phyloP scores from a whole-genome alignment of 306 rosid genomes.

The Inga laurina region DNA sequence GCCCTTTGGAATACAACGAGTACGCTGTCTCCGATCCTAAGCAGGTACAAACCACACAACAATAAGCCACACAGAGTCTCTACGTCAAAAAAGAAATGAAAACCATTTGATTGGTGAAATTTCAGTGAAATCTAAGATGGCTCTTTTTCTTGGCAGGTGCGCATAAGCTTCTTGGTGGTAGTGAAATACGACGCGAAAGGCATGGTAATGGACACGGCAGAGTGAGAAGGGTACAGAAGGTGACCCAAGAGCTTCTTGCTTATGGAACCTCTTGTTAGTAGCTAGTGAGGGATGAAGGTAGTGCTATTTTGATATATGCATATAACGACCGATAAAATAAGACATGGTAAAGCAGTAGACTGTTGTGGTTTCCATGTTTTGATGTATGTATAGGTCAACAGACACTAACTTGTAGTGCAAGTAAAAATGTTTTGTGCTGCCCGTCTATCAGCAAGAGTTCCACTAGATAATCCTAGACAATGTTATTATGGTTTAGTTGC shows the following conservation, averaged over 20 bases:
- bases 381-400: neutral
- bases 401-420: neutral
- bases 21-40: constrained; percentile 76
- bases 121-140: neutral
- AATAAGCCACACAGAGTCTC: neutral
- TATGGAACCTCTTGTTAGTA: neutral
- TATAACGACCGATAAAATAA: neutral
- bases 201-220: constrained; percentile 50
- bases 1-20: constrained; percentile 73
- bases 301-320: constrained; percentile 36
- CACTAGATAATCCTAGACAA: neutral
- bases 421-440: constrained; percentile 5
- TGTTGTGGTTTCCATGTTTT: neutral
- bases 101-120: neutral
- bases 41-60: constrained; percentile 46
- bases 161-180: constrained; percentile 75
- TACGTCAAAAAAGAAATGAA: neutral
- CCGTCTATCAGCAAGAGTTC: neutral
- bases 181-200: constrained; percentile 73
- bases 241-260: constrained; percentile 3
- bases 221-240: constrained; percentile 13
- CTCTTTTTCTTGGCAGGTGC: constrained; percentile 43
- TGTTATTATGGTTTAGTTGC: neutral
- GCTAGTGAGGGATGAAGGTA: constrained; percentile 2
- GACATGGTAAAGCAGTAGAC: constrained; percentile 8